Conservation (phyloP, 2,329 filamentous ascomycete species). For the Clathrospora elynae region DNA sequence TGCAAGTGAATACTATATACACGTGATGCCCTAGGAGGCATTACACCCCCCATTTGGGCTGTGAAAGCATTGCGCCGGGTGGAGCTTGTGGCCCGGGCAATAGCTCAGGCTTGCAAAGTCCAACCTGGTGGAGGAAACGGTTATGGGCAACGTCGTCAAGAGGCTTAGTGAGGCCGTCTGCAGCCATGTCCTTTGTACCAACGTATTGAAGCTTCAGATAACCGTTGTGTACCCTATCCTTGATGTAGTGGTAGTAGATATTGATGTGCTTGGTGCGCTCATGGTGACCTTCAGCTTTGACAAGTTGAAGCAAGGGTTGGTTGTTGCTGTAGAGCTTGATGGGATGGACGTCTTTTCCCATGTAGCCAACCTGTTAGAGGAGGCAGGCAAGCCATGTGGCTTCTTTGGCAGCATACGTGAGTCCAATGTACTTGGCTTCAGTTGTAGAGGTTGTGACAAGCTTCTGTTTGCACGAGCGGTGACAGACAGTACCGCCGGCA, state of each 20-base stretch:
- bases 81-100: too few species aligned
- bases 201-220: not conserved
- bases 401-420: not conserved
- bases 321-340: not conserved
- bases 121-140: too few species aligned
- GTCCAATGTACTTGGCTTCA: not conserved
- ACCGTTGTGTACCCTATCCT: not conserved
- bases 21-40: too few species aligned
- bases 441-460: not conserved
- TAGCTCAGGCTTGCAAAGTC: too few species aligned
- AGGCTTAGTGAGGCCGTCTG: not conserved
- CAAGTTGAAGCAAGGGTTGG: not conserved
- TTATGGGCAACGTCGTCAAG: not conserved
- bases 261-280: not conserved
- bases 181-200: not conserved
- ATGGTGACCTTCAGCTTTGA: not conserved
- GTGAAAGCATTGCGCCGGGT: too few species aligned
- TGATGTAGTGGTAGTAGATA: slow-evolving; percentile 1
- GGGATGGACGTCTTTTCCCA: not conserved
- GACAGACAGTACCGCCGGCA: not conserved
- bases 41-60: too few species aligned
- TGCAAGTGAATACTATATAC: too few species aligned
- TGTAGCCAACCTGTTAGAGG: not conserved
- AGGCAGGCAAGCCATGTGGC: not conserved
- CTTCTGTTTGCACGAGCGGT: not conserved